Evolutionary conservation across 1,284 basidiomycete species (phyloP).

Genomic region (Apiotrichum sp.): DNA sequence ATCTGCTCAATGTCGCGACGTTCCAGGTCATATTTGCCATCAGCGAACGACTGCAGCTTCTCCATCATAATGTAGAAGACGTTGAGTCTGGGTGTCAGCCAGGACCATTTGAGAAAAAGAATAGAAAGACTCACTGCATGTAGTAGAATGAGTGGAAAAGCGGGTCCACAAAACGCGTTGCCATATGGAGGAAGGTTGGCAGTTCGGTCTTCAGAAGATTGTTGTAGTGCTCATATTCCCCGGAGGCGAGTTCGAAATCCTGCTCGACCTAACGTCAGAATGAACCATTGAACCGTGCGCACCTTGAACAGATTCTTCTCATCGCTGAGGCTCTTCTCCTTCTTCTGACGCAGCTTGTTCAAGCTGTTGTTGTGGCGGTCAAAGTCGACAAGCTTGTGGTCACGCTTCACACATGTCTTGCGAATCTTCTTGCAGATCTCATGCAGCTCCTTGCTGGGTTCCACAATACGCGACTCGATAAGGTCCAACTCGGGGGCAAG

Average conservation of each 20-base stretch:
- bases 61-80: conserved; percentile 91
- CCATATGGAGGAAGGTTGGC: conserved; percentile 80
- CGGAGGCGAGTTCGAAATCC: conserved; percentile 90
- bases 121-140: conserved; percentile 87
- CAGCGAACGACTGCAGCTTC: conserved; percentile 80
- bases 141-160: conserved; percentile 98
- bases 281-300: conserved; percentile 14
- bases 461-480: conserved; percentile 79
- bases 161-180: conserved; percentile 87
- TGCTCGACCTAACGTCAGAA: conserved; percentile 69
- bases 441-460: conserved; percentile 83
- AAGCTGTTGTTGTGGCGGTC: conserved; percentile 95
- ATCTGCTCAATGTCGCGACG: conserved; percentile 67
- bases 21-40: conserved; percentile 72
- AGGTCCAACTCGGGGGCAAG: conserved; percentile 90
- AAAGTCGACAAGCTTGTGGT: conserved; percentile 95
- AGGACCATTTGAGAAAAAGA: too few relatives aligned
- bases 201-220: conserved; percentile 85
- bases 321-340: conserved; percentile 85
- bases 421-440: conserved; percentile 79
- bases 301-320: conserved; percentile 95
- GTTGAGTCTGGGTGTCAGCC: conserved; percentile 61
- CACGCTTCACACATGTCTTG: conserved; percentile 91
- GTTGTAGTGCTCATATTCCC: conserved; percentile 97
- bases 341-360: conserved; percentile 93